Conservation (phyloP, 345 rosid genomes). For the Angophora floribunda region DNA sequence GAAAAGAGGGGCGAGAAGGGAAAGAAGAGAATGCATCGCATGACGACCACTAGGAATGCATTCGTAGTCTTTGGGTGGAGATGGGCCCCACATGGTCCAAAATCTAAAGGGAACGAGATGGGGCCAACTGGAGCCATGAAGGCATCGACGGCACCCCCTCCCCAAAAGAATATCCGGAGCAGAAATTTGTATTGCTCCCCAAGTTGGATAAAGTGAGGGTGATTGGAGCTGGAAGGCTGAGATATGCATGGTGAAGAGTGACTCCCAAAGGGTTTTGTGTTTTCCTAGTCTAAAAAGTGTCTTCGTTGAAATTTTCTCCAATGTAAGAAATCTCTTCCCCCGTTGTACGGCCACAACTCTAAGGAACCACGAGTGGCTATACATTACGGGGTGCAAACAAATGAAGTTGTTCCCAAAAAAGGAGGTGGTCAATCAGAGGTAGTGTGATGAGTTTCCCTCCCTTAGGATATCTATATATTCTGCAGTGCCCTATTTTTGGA, state of each 20-base stretch:
- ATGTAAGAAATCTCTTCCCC: not conserved
- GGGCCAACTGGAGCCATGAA: too few species aligned
- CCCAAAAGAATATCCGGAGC: too few species aligned
- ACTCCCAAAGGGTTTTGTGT: not conserved
- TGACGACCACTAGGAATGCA: too few species aligned
- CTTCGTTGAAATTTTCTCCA: accelerated
- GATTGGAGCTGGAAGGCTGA: not conserved
- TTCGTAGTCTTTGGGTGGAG: too few species aligned
- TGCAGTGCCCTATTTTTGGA: not conserved
- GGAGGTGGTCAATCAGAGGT: not conserved
- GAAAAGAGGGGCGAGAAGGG: too few species aligned
- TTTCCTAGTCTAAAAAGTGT: not conserved
- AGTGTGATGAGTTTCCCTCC: not conserved
- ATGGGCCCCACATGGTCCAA: too few species aligned
- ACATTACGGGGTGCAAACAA: accelerated
- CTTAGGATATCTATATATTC: too few species aligned
- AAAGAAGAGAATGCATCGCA: too few species aligned
- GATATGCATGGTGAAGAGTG: not conserved
- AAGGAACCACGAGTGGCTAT: not conserved
- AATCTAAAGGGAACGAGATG: too few species aligned
- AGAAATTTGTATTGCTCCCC: not conserved
- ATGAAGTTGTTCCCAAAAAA: not conserved
- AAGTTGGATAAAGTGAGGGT: not conserved
- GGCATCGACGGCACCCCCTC: too few species aligned
- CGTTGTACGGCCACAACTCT: not conserved